Evolutionary conservation across 2,329 filamentous ascomycete genomes (phyloP), one percentile per base, ranked within the genome.

Genomic region (Diaporthe amygdali): DNA sequence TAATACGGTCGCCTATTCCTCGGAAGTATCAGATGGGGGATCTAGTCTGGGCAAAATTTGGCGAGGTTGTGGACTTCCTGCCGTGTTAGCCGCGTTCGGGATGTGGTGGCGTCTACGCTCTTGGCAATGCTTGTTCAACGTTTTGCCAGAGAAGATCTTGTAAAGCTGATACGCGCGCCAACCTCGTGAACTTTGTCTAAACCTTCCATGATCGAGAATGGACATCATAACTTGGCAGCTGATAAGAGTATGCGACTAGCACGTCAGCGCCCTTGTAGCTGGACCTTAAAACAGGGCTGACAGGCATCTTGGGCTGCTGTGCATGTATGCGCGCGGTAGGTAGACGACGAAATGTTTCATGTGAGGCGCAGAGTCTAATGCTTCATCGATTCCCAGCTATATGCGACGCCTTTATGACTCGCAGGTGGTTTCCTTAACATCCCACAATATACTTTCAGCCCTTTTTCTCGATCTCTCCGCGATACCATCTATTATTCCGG

Each of bases 1-100:
- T 47, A 41, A n/a, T 27, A 9, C 37, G 37, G 7, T 37, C 59
- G 14, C 32, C 9, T 12, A 1, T 30, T 34, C 44, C 44, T 37
- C n/a, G 59, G 44, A 20, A 49, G 59, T 64, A 49, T 64, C 59
- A 64, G 59, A 64, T 64, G 49, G 30, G 7, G 47, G 20, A 63
- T 63, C 59, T 47, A 4, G 25, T 7, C 27, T 25, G 27, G 59
- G 41, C 41, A 44, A 47, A 47, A 27, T 47, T 25, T 47, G 30
- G 15, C 20, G 25, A 7, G 9, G 32, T 14, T 3, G 6, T 56
- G 25, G 9, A 39, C 44, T 64, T 64, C n/a, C 59, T 44, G 30
- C 14, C 5, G 30, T 5, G 30, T 64, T 44, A 64, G 30, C 59
- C 59, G 44, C 30, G 41, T 10, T n/a, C 30, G 44, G 59, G 4